Evolutionary conservation across 2,329 filamentous ascomycete species (phyloP), one percentile per base, ranked within the genome.

Genomic region (Drechmeria coniospora): DNA sequence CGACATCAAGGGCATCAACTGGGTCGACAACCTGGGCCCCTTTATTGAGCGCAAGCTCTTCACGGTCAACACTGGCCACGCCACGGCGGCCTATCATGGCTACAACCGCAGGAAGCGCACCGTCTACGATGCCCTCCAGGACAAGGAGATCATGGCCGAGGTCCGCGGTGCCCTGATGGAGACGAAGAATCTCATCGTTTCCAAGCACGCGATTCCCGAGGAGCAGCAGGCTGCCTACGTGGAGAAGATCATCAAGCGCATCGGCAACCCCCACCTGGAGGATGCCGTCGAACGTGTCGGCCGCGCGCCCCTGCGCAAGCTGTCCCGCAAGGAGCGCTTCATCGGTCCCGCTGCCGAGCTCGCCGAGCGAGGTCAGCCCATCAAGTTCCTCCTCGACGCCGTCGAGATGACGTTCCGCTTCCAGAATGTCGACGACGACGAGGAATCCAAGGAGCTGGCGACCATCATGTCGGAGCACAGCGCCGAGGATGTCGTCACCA

Each of bases 11-110:
- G 87, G 86, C 34, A 77, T 95, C 51, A 80, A 92, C 61, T 94
- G 82, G 74, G 90, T 95, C 33, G 74, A 83, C 38, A 68, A 95
- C 59, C 73, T 98, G 17, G 69, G 76, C 49, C 90, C 90, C 32
- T 98, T 87, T 63, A 95, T 98, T 46, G 90, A 98, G 74, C 86
- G 90, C 56, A 98, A 98, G 71, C 76, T 98, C 39, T 98, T 86
- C 68, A 98, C 90, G 14, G 87, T 98, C 68, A 98, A 98, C 71
- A 98, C 90, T 14, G 80, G 84, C 31, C 90, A 98, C 52, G 90
- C 90, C 34, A 92, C 87, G 6, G 86, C 86, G 13, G 87, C 90
- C 34, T 95, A 95, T 69, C 86, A 90, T 56, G 87, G 86, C 30
- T 80, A 92, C 68, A 69, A 84, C 59, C 70, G 75, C 40, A 75